Conservation (phyloP, 1,139 yeast species). For the Kodamaea suecica region DNA sequence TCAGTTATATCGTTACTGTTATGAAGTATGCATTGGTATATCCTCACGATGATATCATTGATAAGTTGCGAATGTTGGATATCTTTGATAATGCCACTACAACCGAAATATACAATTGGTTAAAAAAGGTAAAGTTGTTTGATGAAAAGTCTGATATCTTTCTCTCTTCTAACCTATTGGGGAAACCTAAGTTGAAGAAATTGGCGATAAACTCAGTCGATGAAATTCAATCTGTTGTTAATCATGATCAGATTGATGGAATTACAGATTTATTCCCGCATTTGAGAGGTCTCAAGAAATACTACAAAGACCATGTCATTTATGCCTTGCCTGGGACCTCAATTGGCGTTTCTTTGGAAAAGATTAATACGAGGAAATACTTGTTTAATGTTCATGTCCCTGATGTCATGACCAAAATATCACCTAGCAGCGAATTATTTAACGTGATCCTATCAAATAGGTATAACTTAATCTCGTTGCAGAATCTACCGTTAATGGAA, state of each 20-base stretch:
- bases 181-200: slow-evolving; percentile 19
- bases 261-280: slow-evolving; percentile 27
- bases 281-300: slow-evolving; percentile 21
- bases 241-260: slow-evolving; percentile 5
- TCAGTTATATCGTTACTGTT: slow-evolving; percentile 24
- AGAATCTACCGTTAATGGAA: slow-evolving; percentile 10
- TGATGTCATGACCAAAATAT: slow-evolving; percentile 33
- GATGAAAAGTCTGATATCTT: slow-evolving; percentile 28
- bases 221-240: slow-evolving; percentile 16
- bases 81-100: slow-evolving; percentile 13
- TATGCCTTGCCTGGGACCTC: slow-evolving; percentile 21
- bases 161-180: slow-evolving; percentile 30
- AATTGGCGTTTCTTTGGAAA: slow-evolving; percentile 34
- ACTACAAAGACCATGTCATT: slow-evolving; percentile 28
- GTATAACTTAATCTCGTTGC: slow-evolving; percentile 9
- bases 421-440: slow-evolving; percentile 28
- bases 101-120: slow-evolving; percentile 15
- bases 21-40: slow-evolving; percentile 32
- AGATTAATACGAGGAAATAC: slow-evolving; percentile 30
- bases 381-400: slow-evolving; percentile 44
- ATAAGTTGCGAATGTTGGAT: slow-evolving; percentile 15
- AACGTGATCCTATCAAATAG: slow-evolving; percentile 15
- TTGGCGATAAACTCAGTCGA: slow-evolving; percentile 19
- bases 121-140: slow-evolving; percentile 27
- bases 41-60: slow-evolving; percentile 30